Conservation (phyloP, 2,329 filamentous ascomycete species). For the Diaporthe velutina region DNA sequence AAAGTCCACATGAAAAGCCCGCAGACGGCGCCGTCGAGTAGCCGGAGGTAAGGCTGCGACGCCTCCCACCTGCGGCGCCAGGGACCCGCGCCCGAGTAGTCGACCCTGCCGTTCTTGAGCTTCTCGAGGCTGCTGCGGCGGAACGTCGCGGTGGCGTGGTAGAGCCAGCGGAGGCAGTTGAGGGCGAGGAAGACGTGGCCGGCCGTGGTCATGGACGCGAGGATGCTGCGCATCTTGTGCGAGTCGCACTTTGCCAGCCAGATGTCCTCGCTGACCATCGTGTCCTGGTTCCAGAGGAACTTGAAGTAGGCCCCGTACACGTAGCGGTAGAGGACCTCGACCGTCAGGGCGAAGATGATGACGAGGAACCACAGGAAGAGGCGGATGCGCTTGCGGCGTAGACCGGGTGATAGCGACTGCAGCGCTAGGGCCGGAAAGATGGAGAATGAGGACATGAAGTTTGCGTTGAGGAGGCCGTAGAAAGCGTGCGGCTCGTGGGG, state of each 20-base stretch:
- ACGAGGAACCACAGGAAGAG: conserved; percentile 42
- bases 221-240: conserved; percentile 20
- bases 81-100: not conserved
- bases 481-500: conserved; percentile 35
- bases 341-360: conserved; percentile 39
- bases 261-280: conserved; percentile 12
- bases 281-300: not conserved
- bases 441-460: conserved; percentile 36
- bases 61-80: conserved; percentile 31
- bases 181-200: conserved; percentile 38
- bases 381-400: conserved; percentile 40
- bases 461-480: conserved; percentile 35
- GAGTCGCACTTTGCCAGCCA: conserved; percentile 37
- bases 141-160: conserved; percentile 33
- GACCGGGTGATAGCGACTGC: conserved; percentile 38
- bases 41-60: conserved; percentile 32
- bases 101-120: not conserved
- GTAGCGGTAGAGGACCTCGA: conserved; percentile 41
- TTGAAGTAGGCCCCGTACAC: conserved; percentile 27
- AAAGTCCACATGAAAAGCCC: conserved; percentile 47
- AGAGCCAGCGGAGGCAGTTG: conserved; percentile 41
- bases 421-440: conserved; percentile 37
- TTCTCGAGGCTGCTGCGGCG: not conserved
- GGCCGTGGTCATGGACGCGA: conserved; percentile 22
- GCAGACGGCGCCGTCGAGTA: conserved; percentile 41